Percentiles rank a stretch among this genome's conserved stretches.
These are phyloP conservation scores for Starmera quercuum DNA, from an alignment of 805 yeast species.

Conservation along the genomic window DNA sequence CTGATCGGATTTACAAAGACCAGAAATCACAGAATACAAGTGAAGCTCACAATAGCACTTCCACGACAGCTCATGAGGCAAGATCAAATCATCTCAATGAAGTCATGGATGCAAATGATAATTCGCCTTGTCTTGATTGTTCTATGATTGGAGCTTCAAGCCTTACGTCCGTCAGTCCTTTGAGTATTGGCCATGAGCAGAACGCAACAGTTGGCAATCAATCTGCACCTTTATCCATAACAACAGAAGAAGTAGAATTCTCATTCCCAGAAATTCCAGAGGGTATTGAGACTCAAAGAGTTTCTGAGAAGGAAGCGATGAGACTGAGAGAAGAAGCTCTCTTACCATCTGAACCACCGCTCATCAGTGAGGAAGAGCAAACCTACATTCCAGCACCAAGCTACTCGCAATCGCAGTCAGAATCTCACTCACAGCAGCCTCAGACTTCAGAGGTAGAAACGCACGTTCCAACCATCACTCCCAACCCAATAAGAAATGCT, in stretches of 20 bases:
- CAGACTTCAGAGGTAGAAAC: background rate
- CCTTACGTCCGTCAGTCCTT: constrained; percentile 18
- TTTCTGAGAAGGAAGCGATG: constrained; percentile 53
- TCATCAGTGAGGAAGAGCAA: no score
- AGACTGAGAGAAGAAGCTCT: constrained; percentile 48
- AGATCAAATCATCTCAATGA: no score
- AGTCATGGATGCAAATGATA: no score
- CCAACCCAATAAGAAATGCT: no score
- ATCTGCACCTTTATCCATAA: background rate
- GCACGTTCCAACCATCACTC: background rate
- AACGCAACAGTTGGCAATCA: background rate
- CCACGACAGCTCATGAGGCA: no score
- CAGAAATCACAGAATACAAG: constrained; percentile 6
- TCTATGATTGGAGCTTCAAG: constrained; percentile 10
- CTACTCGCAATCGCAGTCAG: constrained; percentile 5
- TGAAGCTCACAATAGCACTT: constrained; percentile 6
- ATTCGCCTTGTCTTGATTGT: background rate
- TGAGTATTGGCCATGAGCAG: constrained; percentile 10
- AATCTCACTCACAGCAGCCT: no score
- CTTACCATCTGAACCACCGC: constrained; percentile 50
- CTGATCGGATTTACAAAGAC: constrained; percentile 37
- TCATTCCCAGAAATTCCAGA: constrained; percentile 2
- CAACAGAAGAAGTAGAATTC: background rate
- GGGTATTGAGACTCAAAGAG: constrained; percentile 4
- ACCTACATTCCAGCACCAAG: constrained; percentile 13